Conservation (phyloP, 2,329 filamentous ascomycete genomes). For the Cladosporium austrohemisphaericum region DNA sequence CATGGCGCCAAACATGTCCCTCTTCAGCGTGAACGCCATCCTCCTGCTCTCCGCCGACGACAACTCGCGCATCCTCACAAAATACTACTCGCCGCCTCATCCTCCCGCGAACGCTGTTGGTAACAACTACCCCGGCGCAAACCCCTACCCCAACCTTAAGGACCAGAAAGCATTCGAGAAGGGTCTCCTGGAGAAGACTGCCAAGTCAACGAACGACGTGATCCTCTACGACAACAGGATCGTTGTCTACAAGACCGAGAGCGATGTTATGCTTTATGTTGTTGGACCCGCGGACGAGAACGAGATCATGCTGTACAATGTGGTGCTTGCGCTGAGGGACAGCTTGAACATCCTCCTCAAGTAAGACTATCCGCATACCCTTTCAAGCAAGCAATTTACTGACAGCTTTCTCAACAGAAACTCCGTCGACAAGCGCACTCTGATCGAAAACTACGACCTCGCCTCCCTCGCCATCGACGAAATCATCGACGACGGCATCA, state of each 20-base stretch:
- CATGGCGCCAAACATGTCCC: constrained; percentile 53
- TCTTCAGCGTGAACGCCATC: constrained; percentile 53
- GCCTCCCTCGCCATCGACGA: constrained; percentile 93
- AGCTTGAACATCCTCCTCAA: constrained; percentile 88
- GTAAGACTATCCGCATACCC: constrained; percentile 48
- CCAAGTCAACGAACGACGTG: constrained; percentile 92
- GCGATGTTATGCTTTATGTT: constrained; percentile 93
- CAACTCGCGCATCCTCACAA: constrained; percentile 84
- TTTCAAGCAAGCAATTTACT: neutral
- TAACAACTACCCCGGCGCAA: constrained; percentile 60
- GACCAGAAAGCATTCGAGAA: constrained; percentile 97
- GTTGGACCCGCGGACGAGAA: constrained; percentile 92
- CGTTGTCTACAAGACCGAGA: constrained; percentile 96
- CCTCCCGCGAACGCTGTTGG: constrained; percentile 57
- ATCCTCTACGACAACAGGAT: constrained; percentile 96
- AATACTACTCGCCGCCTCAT: constrained; percentile 80
- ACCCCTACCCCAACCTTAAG: constrained; percentile 84
- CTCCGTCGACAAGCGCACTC: constrained; percentile 94
- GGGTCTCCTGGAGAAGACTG: constrained; percentile 89
- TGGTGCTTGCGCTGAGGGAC: constrained; percentile 85
- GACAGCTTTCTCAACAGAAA: constrained; percentile 55
- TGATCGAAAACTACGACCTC: constrained; percentile 97
- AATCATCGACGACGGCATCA: constrained; percentile 90
- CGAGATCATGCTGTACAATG: constrained; percentile 90
- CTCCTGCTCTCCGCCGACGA: constrained; percentile 67